Conservation (phyloP, 2,329 filamentous ascomycete species). For the Chaetomium olivaceum region DNA sequence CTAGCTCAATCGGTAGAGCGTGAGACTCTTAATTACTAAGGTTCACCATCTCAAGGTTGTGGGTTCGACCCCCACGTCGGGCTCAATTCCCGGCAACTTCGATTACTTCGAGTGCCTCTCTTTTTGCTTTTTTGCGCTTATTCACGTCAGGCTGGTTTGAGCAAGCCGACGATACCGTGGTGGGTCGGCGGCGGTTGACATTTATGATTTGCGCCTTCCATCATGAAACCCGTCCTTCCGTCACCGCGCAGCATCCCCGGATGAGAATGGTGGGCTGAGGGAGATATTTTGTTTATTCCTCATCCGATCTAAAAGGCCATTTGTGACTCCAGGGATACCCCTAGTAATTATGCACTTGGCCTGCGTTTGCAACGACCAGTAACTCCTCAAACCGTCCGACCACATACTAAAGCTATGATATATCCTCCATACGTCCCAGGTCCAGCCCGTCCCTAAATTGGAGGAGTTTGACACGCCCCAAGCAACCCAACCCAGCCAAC, state of each 20-base stretch:
- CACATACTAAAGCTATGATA: slow-evolving; percentile 2
- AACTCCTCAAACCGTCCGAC: neutral
- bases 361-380: neutral
- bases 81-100: neutral
- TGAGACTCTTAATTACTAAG: slow-evolving; percentile 63
- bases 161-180: too few relatives aligned
- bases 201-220: neutral
- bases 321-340: neutral
- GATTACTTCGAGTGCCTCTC: neutral
- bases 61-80: neutral
- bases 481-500: neutral
- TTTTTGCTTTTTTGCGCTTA: neutral
- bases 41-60: neutral
- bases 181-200: too few relatives aligned
- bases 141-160: too few relatives aligned
- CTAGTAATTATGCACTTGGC: neutral
- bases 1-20: slow-evolving; percentile 73
- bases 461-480: neutral
- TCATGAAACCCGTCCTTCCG: neutral
- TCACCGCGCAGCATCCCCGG: neutral
- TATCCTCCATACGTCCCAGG: slow-evolving; percentile 9
- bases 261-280: neutral
- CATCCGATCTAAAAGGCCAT: neutral
- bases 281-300: neutral
- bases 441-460: slow-evolving; percentile 7